Evolutionary conservation across 2,329 filamentous ascomycete species (phyloP).

Genomic region (Amauroascus verrucosus): DNA sequence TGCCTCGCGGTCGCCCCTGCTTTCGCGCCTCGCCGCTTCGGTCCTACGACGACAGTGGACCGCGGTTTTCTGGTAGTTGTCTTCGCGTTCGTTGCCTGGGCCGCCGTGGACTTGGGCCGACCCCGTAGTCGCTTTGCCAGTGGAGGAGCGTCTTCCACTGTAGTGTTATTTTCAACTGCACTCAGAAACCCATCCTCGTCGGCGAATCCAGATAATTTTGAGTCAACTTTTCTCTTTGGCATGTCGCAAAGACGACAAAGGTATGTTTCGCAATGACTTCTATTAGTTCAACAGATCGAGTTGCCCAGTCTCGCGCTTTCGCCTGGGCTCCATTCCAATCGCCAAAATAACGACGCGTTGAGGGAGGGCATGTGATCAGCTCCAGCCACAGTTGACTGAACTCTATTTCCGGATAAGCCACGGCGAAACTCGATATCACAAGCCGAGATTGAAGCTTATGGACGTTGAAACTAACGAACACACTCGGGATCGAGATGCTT

Average conservation of each 20-base stretch:
- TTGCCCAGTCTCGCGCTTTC: too few relatives aligned
- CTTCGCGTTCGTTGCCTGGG: slow-evolving; percentile 37
- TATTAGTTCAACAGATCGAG: too few relatives aligned
- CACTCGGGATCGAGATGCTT: neutral
- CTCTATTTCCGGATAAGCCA: neutral
- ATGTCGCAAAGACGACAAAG: slow-evolving; percentile 18
- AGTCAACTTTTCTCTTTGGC: slow-evolving; percentile 34
- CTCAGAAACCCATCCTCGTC: slow-evolving; percentile 27
- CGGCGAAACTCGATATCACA: neutral
- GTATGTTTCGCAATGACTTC: too few relatives aligned
- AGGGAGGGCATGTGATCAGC: neutral
- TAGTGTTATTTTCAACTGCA: slow-evolving; percentile 24
- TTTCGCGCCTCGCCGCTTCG: slow-evolving; percentile 20
- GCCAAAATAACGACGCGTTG: too few relatives aligned
- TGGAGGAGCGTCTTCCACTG: slow-evolving; percentile 24
- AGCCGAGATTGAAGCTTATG: slow-evolving; percentile 2
- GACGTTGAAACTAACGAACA: neutral
- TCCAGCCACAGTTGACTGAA: slow-evolving; percentile 2
- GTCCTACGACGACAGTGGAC: slow-evolving; percentile 16
- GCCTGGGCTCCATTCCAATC: too few relatives aligned
- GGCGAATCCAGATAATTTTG: slow-evolving; percentile 37
- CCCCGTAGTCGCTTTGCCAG: slow-evolving; percentile 31
- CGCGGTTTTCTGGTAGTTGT: slow-evolving; percentile 25
- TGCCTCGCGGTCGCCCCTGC: slow-evolving; percentile 19
- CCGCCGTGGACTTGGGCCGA: slow-evolving; percentile 31